Base-by-base conservation (phyloP, 2,329 filamentous ascomycete species). In the Phyllosticta citribraziliensis region DNA sequence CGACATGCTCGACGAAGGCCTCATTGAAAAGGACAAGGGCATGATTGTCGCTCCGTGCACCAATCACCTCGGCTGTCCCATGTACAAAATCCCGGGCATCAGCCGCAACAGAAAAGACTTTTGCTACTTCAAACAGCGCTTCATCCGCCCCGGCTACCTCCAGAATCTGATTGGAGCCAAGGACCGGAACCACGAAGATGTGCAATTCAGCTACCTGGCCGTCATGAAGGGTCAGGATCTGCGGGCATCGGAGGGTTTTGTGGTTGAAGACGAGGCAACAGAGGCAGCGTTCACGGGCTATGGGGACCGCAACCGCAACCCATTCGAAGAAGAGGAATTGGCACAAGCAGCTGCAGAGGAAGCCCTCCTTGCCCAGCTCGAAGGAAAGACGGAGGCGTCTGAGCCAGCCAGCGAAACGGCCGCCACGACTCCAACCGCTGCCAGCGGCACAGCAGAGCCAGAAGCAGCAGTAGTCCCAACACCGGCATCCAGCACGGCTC, bases 71-170 rank as follows among this genome's bases (percentile, higher is more conserved):
- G 80, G 82, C 62, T 99, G 94, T 66, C 94, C 94, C 0, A 95
- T 99, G 89, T 97, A 96, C 70, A 78, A 81, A 20, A 79, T 80
- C 0, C 81, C 87, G 0, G 91, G 91, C 0, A 79, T 87, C 59
- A 85, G 84, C 59, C 77, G 77, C 27, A 90, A 91, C 5, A 84
- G 93, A 60, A 92, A 91, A 68, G 92, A 97, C 70, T 94, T 88
- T 70, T 99, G 94, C 74, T 89, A 88, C 73, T 97, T 99, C 73
- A 83, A 81, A 64, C 94, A 99, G 75, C 85, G 94, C 55, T 97
- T 90, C 71, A 88, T 91, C 57, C 85, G 92, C 0, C 94, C 94
- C 0, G 77, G 80, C 0, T 97, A 92, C 73, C 80, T 97, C 60
- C 91, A 95, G 70, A 82, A 82, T 55, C 81, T 97, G 55, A 77